Base-by-base conservation (phyloP, 495 filamentous ascomycete species). In the Sporormia fimetaria region DNA sequence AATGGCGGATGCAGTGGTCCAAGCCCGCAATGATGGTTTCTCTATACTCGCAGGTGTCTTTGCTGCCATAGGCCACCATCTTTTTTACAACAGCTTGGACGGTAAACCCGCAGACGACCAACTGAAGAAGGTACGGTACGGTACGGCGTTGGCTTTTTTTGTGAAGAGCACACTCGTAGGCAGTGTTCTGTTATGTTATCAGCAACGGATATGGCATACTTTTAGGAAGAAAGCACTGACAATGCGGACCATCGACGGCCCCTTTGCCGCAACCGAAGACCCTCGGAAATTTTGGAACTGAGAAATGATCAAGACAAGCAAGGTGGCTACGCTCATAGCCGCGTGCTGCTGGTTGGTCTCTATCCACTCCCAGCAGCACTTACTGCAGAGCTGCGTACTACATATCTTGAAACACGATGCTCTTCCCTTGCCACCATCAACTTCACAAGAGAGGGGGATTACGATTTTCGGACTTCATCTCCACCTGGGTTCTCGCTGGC, bases 151-250 rank as follows among this genome's bases (percentile, higher is more conserved):
- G 26, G 63, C 62, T 8, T 66, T 61, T 35, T 65, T 62, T 18
- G 58, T 57, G 0, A 66, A 65, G 43, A 51, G 55, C 9, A 54
- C 43, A 16, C 37, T 66, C 42, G 63, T 66, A 18, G 63, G 63
- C 6, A 46, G 53, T 7, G 49, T 62, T 11, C 42, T 65, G 12
- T 29, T 66, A 22, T 51, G 63, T 31, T 51, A 44, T 40, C 54
- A 62, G 31, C 63, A 66, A 42, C 38, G 63, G 21, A 51, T 65
- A 45, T 66, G 63, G 63, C 42, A 59, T 17, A 65, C 63, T 0
- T 42, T 66, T 35, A 51, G 63, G 22, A 47, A 42, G 18, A 63
- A 59, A 30, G 29, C 55, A 0, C 40, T 65, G 42, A 61, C 62
- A 7, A 28, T 65, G 5, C 43, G 37, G 14, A 60, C 52, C 7